Base-by-base conservation (phyloP, 75 land plant genomes). In the Gnetum montanum region DNA sequence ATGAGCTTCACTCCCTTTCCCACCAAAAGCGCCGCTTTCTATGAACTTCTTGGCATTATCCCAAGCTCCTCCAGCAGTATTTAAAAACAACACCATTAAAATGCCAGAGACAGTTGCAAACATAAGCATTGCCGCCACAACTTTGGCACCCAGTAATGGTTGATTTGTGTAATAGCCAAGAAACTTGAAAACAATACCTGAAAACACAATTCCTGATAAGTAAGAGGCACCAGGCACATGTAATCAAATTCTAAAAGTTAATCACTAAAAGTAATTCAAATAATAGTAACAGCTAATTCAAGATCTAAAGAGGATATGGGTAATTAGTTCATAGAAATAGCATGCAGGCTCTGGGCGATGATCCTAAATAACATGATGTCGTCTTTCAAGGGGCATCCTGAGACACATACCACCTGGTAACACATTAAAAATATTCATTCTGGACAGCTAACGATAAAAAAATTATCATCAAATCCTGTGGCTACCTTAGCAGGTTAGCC, bases 1-100 rank as follows among this genome's bases (percentile, higher is more conserved):
- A 37, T 95, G 96, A 53, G 74, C 76, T 25, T 86, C 96, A 71
- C 99, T 95, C 7, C 96, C 96, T 68, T 90, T 95, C 44, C 96
- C 96, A 45, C 99, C 96, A 61, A 82, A 76, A 41, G 96, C 99
- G 54, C 99, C 99, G 36, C 92, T 81, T 60, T 95, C 96, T 43
- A 95, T 90, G 49, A 65, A 95, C 67, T 95, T 94, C 72, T 94
- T 95, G 15, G 99, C 99, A 66, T 95, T 95, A 55, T 95, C 96
- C 96, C 99, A 95, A 7, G 99, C 96, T 49, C 96, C 99, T 25
- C 96, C 99, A 30, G 99, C 75, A 27, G 96, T 95, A 56, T 95
- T 95, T 13, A 95, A 75, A 72, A 95, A 90, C 31, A 90, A 81
- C 45, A 96, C 91, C 96, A 95, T 83, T 29, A 90, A 67, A 61